Evolutionary conservation across 495 filamentous ascomycete species (phyloP), one percentile per base, ranked within the genome.

Genomic region (Collariella sp.): DNA sequence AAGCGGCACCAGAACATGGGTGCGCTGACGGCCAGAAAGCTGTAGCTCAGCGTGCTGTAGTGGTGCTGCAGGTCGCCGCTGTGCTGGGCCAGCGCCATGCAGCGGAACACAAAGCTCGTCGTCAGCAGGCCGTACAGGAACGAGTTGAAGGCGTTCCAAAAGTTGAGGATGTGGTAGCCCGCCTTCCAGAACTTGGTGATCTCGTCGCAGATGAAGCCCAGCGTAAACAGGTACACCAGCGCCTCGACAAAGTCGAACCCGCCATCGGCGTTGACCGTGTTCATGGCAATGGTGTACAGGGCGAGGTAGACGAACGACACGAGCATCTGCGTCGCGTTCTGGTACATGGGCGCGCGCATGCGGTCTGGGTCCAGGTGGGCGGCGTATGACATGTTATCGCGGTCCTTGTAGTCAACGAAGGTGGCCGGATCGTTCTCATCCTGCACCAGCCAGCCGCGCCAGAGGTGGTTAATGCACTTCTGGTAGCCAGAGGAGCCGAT

Each of bases 1-100:
- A 98, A 79, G 15, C 93, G 87, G 62, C 83, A 82, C 93, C 93
- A 98, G 68, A 98, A 96, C 88, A 98, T 90, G 1, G 93, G 93
- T 0, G 91, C 89, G 16, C 83, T 81, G 66, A 96, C 94, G 5
- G 93, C 91, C 24, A 84, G 66, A 67, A 96, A 95, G 72, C 95
- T 91, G 70, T 98, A 98, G 61, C 83, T 87, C 20, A 96, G 68
- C 43, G 81, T 72, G 65, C 95, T 95, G 70, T 82, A 87, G 26
- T 79, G 66, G 31, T 72, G 66, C n/a, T 91, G 79, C 33, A 76
- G 57, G 1, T 60, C 68, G 51, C 79, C 76, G 1, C 68, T 64
- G 0, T 73, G 38, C 61, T 93, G 81, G 20, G 75, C 72, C 13
- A 95, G 72, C 15, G 89, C 93, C 50, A 90, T 78, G 63, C 94